Percentiles rank a stretch among this genome's conserved stretches.
Evolutionary conservation across 768 basidiomycete genomes (phyloP).

Genomic region (Daedalea quercina): DNA sequence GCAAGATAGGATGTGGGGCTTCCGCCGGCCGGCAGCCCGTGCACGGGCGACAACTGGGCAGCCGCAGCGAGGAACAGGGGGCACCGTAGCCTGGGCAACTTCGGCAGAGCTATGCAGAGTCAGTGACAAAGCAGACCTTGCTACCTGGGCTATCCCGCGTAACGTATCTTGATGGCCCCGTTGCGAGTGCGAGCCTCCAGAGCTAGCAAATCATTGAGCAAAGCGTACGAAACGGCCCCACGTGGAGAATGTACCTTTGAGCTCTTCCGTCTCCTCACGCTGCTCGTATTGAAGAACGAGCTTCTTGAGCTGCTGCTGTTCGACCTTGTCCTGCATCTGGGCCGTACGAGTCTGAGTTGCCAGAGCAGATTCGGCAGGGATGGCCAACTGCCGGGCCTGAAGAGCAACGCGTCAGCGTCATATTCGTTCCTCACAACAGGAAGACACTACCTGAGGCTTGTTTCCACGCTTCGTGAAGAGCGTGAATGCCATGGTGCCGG

Average conservation of each 20-base stretch:
- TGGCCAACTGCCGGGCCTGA: constrained; percentile 80
- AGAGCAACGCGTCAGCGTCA: constrained; percentile 2
- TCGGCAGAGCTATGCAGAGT: neutral
- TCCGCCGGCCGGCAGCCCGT: constrained; percentile 1
- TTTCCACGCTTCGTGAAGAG: constrained; percentile 90
- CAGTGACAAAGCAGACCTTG: neutral
- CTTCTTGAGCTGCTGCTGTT: constrained; percentile 96
- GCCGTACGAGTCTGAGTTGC: constrained; percentile 89
- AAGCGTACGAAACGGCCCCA: no score
- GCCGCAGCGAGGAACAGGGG: neutral
- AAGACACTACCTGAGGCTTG: constrained; percentile 71
- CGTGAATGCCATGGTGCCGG: constrained; percentile 80
- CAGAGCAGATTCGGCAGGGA: constrained; percentile 82
- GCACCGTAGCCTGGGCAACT: neutral
- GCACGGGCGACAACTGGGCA: constrained; percentile 1
- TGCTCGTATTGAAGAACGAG: constrained; percentile 90
- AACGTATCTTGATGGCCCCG: constrained; percentile 71
- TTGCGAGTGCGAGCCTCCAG: constrained; percentile 63
- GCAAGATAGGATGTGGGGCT: constrained; percentile 3
- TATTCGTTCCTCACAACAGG: no score
- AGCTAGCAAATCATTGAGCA: constrained; percentile 31
- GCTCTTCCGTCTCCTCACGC: constrained; percentile 78
- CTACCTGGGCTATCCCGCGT: constrained; percentile 46
- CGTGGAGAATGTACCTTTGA: constrained; percentile 49
- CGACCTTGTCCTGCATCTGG: constrained; percentile 89